phyloP scores from a whole-genome alignment of 352 stramenopile genomes.

The Phytophthora rubi region DNA sequence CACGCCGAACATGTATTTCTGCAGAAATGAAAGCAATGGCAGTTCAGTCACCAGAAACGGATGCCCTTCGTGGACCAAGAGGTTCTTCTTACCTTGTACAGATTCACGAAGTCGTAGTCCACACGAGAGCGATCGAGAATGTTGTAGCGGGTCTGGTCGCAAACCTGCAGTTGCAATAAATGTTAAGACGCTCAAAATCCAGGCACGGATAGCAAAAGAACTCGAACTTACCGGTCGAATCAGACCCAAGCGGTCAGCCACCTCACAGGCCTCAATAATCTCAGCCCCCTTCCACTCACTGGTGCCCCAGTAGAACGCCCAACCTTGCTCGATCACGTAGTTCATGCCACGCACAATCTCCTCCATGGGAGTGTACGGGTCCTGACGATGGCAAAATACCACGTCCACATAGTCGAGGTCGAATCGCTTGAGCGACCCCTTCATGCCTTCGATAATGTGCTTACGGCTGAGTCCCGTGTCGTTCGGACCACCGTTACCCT shows the following conservation, averaged over 20 bases:
- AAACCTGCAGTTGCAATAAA: slow-evolving; percentile 24
- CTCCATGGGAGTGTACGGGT: slow-evolving; percentile 68
- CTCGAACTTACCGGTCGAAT: slow-evolving; percentile 47
- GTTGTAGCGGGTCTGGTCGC: slow-evolving; percentile 78
- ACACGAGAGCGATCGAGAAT: slow-evolving; percentile 71
- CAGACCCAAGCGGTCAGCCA: slow-evolving; percentile 51
- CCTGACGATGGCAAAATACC: slow-evolving; percentile 71
- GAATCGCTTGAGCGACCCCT: slow-evolving; percentile 58
- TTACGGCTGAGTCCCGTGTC: slow-evolving; percentile 48
- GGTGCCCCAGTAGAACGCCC: slow-evolving; percentile 76
- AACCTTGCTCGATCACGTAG: slow-evolving; percentile 65
- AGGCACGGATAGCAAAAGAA: not conserved
- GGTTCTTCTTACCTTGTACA: slow-evolving; percentile 44
- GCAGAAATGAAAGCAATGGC: slow-evolving; percentile 2
- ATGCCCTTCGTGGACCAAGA: not conserved
- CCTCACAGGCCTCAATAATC: slow-evolving; percentile 56
- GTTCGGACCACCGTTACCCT: slow-evolving; percentile 15
- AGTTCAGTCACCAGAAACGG: not conserved
- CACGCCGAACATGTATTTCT: slow-evolving; percentile 74
- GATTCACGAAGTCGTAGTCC: slow-evolving; percentile 67
- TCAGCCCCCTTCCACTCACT: slow-evolving; percentile 72
- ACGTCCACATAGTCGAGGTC: slow-evolving; percentile 67
- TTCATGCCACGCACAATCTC: slow-evolving; percentile 77
- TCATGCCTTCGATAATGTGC: slow-evolving; percentile 60
- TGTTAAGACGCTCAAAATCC: not conserved